Evolutionary conservation across 1,139 yeast genomes (phyloP).

Genomic region (Magnusiomyces fungicola): DNA sequence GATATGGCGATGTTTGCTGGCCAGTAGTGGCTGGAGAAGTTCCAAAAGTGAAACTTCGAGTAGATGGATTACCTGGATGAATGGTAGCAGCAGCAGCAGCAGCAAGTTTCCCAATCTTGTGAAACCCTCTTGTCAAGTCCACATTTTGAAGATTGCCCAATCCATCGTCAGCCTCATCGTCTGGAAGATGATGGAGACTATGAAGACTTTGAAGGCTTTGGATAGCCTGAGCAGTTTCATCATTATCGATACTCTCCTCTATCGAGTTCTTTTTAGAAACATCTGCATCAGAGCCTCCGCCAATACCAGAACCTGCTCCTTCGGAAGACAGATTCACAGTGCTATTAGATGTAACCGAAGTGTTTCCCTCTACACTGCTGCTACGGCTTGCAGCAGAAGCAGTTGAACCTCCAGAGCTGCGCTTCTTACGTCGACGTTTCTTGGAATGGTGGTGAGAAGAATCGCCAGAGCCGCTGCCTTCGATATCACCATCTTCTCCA

Average conservation of each 20-base stretch:
- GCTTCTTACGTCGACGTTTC: no score
- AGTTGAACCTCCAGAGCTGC: no score
- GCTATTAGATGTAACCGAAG: background rate
- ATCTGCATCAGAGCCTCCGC: no score
- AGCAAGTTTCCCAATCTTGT: conserved; percentile 10
- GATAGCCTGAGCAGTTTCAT: background rate
- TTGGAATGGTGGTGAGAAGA: no score
- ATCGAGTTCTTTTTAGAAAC: no score
- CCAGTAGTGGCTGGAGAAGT: background rate
- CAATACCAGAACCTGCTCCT: no score
- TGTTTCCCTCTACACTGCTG: background rate
- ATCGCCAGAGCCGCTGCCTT: no score
- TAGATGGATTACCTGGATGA: background rate
- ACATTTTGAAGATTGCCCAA: conserved; percentile 41
- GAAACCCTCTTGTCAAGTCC: conserved; percentile 35
- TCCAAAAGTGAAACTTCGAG: background rate
- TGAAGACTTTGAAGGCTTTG: conserved; percentile 1
- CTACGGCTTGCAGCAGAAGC: no score
- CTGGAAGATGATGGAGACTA: conserved; percentile 14
- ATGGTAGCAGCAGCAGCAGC: background rate
- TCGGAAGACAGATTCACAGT: background rate
- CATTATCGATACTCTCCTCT: no score
- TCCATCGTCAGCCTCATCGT: conserved; percentile 24
- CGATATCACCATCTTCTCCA: no score
- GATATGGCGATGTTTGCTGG: background rate